A percentile compares a stretch with the other conserved stretches of the same genome.
Conservation (phyloP, 2,329 filamentous ascomycete genomes). For the Hymenoscyphus linearis region DNA sequence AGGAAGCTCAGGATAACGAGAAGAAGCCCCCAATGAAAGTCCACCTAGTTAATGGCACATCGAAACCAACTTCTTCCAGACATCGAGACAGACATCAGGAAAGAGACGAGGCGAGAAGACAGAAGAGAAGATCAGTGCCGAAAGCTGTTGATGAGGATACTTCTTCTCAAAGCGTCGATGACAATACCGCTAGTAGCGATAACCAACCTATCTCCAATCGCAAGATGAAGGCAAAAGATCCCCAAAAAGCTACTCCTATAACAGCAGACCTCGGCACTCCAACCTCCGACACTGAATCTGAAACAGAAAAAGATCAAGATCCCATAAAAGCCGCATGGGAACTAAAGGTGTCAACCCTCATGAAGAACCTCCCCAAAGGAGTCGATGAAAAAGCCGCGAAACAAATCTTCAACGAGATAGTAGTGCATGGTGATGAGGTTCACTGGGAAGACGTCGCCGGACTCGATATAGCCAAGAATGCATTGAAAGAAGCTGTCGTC, state of each 20-base stretch:
- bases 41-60: constrained; percentile 32
- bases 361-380: constrained; percentile 75
- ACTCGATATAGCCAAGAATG: constrained; percentile 82
- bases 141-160: constrained; percentile 23
- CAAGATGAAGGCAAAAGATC: constrained; percentile 30
- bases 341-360: constrained; percentile 54
- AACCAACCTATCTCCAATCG: constrained; percentile 8
- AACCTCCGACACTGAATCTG: constrained; percentile 42
- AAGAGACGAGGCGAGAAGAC: constrained; percentile 22
- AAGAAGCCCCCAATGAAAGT: constrained; percentile 13
- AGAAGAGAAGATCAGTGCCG: constrained; percentile 19
- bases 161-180: constrained; percentile 29
- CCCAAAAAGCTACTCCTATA: constrained; percentile 32
- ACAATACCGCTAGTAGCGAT: constrained; percentile 29
- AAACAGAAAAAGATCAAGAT: constrained; percentile 33
- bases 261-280: constrained; percentile 37
- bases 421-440: constrained; percentile 90
- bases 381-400: constrained; percentile 78
- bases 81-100: constrained; percentile 25
- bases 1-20: constrained; percentile 14
- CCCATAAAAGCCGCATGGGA: constrained; percentile 52
- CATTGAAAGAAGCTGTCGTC: constrained; percentile 90
- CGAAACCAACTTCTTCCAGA: constrained; percentile 32
- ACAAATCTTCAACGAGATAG: constrained; percentile 93
- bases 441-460: constrained; percentile 93